Evolutionary conservation across 2,329 filamentous ascomycete species (phyloP).

Genomic region (Talaromyces albobiverticillius): DNA sequence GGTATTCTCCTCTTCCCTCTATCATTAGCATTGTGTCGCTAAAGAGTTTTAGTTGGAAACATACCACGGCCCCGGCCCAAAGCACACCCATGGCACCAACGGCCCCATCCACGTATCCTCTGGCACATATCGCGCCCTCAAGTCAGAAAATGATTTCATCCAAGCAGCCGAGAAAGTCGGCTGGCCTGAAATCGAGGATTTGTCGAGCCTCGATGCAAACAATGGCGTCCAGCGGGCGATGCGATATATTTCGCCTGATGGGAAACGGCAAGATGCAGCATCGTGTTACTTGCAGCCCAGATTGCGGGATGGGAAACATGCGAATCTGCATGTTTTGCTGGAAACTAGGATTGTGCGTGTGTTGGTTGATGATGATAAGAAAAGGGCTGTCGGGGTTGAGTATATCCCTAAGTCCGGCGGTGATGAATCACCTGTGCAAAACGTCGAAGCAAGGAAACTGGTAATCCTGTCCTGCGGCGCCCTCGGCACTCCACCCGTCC

Average conservation of each 20-base stretch:
- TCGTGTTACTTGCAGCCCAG: neutral
- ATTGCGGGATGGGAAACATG: constrained; percentile 1
- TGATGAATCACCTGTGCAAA: neutral
- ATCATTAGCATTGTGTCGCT: neutral
- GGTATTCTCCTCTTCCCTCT: neutral
- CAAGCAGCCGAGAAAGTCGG: constrained; percentile 1
- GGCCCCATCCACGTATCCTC: constrained; percentile 4
- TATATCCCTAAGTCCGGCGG: neutral
- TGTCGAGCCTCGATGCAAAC: constrained; percentile 1
- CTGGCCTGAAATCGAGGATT: constrained; percentile 1
- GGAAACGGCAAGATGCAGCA: constrained; percentile 8
- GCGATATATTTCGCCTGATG: constrained; percentile 7
- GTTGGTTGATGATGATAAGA: neutral
- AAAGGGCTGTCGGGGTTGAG: constrained; percentile 3
- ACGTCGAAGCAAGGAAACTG: constrained; percentile 3
- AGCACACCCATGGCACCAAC: neutral
- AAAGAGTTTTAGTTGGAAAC: constrained; percentile 1
- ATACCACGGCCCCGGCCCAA: constrained; percentile 8
- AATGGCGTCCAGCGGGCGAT: constrained; percentile 10
- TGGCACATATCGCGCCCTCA: neutral
- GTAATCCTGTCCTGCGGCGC: constrained; percentile 7
- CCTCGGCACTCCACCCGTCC: constrained; percentile 3
- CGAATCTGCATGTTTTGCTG: constrained; percentile 5
- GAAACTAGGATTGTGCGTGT: constrained; percentile 6
- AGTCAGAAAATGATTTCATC: constrained; percentile 4